Conservation (phyloP, 75 land plant species). For the Gnetum montanum region DNA sequence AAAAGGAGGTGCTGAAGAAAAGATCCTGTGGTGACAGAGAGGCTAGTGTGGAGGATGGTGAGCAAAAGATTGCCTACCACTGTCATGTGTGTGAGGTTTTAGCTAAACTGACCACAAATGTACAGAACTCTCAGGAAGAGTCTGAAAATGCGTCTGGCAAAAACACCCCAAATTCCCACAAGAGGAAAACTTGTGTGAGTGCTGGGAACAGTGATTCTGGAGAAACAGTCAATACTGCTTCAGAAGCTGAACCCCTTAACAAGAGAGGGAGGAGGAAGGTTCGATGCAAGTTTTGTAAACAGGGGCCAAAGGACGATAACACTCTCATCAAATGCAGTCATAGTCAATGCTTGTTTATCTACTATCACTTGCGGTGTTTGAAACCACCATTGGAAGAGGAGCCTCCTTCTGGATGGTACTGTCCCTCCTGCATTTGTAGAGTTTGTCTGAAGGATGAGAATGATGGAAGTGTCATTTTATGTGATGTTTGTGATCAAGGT, state of each 20-base stretch:
- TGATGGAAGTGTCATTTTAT: constrained; percentile 63
- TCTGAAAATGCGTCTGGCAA: background rate
- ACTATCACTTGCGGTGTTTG: constrained; percentile 51
- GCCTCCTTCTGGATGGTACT: constrained; percentile 47
- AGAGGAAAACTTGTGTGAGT: background rate
- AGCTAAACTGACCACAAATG: constrained; percentile 1
- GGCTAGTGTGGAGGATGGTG: background rate
- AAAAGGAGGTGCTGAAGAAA: constrained; percentile 1
- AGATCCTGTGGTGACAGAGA: constrained; percentile 1
- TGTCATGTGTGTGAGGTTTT: constrained; percentile 8
- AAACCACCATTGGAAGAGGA: constrained; percentile 23
- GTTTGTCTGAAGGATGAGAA: constrained; percentile 58
- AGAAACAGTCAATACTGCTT: background rate
- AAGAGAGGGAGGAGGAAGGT: background rate
- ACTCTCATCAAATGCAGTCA: constrained; percentile 22
- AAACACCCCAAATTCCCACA: background rate
- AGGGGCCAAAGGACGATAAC: constrained; percentile 12
- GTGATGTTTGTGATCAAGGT: constrained; percentile 91
- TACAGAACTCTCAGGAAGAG: background rate
- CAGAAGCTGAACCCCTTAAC: background rate
- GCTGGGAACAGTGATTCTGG: background rate
- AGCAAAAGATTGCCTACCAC: background rate
- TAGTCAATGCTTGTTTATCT: constrained; percentile 25
- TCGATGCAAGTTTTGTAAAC: constrained; percentile 39
- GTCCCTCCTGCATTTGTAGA: constrained; percentile 84